phyloP scores from a whole-genome alignment of 495 filamentous ascomycete genomes.

The Neurospora terricola region DNA sequence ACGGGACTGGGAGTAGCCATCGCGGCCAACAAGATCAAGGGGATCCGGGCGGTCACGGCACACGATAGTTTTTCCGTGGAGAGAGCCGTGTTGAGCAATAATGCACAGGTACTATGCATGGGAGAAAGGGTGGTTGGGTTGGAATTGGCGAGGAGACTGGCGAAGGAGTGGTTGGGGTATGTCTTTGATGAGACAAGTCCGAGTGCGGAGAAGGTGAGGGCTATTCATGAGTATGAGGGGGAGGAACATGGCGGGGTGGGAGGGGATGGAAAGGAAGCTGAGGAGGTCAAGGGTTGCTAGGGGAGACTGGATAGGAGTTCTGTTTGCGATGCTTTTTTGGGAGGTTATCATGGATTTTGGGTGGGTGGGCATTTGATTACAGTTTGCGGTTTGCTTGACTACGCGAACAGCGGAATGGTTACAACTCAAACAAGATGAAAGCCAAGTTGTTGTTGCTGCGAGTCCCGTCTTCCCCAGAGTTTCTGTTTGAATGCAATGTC shows the following conservation, averaged over 20 bases:
- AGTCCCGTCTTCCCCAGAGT: neutral
- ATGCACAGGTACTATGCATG: conserved; percentile 83
- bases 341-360: neutral
- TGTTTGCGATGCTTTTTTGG: neutral
- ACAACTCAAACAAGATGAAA: neutral
- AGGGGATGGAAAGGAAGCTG: neutral
- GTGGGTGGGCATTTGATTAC: neutral
- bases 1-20: conserved; percentile 83
- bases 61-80: conserved; percentile 82
- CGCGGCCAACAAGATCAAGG: conserved; percentile 76
- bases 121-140: conserved; percentile 76
- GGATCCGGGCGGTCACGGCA: conserved; percentile 75
- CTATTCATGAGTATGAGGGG: conserved; percentile 63
- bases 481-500: neutral
- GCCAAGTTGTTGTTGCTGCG: neutral
- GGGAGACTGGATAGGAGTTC: too few species aligned
- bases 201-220: conserved; percentile 66
- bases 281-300: conserved; percentile 14
- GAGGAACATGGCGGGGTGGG: conserved; percentile 17
- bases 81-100: conserved; percentile 70
- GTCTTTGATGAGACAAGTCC: conserved; percentile 64
- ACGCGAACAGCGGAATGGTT: too few species aligned
- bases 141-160: conserved; percentile 67
- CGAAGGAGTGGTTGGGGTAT: conserved; percentile 74
- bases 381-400: neutral